Base-by-base conservation (phyloP, 1,139 yeast species). In the Pichia sp. region DNA sequence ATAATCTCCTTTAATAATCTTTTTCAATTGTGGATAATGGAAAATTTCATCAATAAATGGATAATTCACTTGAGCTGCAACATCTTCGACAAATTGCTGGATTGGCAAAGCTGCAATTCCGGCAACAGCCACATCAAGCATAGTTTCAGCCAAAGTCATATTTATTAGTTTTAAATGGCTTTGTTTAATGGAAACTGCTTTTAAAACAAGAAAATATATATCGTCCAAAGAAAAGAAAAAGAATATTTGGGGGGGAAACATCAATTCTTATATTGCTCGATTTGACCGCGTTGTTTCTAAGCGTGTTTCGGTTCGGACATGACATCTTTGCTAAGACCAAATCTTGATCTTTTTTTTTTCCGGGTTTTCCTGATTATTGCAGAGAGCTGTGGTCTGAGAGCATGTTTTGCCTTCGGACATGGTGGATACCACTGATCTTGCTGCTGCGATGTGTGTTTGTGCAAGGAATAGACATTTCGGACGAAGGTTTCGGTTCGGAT, bases 1-100 rank as follows among this genome's bases (percentile, higher is more conserved):
- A 63, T 80, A 87, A 36, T 76, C 65, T 11, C 81, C 81, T 1
- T 62, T 53, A 47, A 87, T 75, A 57, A 84, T 89, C 28, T 66
- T 68, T 44, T 76, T 69, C 13, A 95, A 80, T 63, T 91, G 97
- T 7, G 80, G 76, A 26, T 85, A 68, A 56, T 91, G 98, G 62
- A 91, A 91, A 15, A 76, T 68, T 60, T 91, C 98, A 63, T 91
- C 98, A 35, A 75, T 73, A 53, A 68, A 74, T 2, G 74, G 73
- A 18, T 61, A 54, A 13, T 58, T 49, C n/a, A 74, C 72, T 7
- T 51, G 46, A 3, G 33, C 35, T 24, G 51, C 45, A 11, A 52
- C 49, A 19, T 54, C 53, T 14, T 42, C 42, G 22, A 46, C 49
- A 40, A 51, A 56, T n/a, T 35, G 27, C 27, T 39, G 42, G 15